Conservation (phyloP, 305 asterid genomes). For the Salvia sclarea region DNA sequence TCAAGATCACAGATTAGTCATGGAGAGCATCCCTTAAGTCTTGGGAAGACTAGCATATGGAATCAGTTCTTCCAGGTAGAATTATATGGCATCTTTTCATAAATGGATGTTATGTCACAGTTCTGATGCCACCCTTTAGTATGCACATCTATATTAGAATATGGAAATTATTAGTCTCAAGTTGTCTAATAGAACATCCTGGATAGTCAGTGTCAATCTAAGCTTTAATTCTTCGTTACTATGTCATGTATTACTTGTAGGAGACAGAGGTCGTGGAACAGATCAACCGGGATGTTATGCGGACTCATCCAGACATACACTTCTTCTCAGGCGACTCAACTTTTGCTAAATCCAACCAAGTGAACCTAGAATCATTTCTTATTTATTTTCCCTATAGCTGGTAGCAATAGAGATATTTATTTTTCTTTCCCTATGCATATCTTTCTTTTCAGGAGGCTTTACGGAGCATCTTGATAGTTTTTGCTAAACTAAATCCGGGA, state of each 20-base stretch:
- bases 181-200: conserved; percentile 6
- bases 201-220: conserved; percentile 22
- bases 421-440: conserved; percentile 16
- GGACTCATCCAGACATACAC: conserved; percentile 96
- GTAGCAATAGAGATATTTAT: conserved; percentile 15
- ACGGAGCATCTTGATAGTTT: conserved; percentile 66
- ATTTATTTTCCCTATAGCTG: conserved; percentile 6
- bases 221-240: conserved; percentile 23
- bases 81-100: not conserved
- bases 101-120: conserved; percentile 8
- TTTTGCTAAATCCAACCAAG: conserved; percentile 83
- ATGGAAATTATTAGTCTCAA: conserved; percentile 19
- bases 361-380: conserved; percentile 35
- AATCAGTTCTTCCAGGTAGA: conserved; percentile 89
- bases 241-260: conserved; percentile 42
- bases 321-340: conserved; percentile 92
- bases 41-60: conserved; percentile 93
- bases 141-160: conserved; percentile 11
- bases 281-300: conserved; percentile 96
- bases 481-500: conserved; percentile 96
- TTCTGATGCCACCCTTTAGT: conserved; percentile 14
- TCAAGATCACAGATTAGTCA: conserved; percentile 87
- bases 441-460: conserved; percentile 69
- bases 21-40: conserved; percentile 94
- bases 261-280: conserved; percentile 92